A percentile compares a stretch with the other conserved stretches of the same genome.
phyloP scores from a whole-genome alignment of 495 filamentous ascomycete genomes.

The Aspergillus bridgeri region DNA sequence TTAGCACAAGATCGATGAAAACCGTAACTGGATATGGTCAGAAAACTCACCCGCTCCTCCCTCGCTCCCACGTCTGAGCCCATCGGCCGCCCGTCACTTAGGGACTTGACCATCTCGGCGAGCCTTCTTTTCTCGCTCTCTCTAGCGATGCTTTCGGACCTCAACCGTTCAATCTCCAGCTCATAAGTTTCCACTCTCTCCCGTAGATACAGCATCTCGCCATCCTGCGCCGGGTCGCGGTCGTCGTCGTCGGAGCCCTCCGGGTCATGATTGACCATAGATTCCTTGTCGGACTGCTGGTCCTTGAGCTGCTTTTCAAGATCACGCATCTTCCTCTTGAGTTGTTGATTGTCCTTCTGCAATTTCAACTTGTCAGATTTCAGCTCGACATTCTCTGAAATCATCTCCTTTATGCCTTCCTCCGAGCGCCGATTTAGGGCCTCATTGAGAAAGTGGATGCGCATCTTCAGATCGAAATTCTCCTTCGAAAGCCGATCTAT shows the following conservation, averaged over 20 bases:
- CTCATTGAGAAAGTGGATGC: slow-evolving; percentile 94
- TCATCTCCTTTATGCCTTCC: slow-evolving; percentile 95
- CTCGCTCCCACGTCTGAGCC: slow-evolving; percentile 69
- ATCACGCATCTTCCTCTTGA: slow-evolving; percentile 75
- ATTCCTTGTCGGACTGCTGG: slow-evolving; percentile 53
- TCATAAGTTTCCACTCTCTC: slow-evolving; percentile 82
- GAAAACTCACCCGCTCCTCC: slow-evolving; percentile 64
- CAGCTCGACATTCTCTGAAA: slow-evolving; percentile 92
- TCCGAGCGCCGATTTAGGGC: slow-evolving; percentile 89
- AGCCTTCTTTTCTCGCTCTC: slow-evolving; percentile 80
- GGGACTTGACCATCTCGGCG: slow-evolving; percentile 70
- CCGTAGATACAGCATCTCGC: slow-evolving; percentile 77
- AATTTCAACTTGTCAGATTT: slow-evolving; percentile 83
- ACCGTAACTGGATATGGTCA: slow-evolving; percentile 11
- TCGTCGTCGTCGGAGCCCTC: slow-evolving; percentile 59
- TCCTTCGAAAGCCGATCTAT: slow-evolving; percentile 91
- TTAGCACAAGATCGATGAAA: slow-evolving; percentile 4
- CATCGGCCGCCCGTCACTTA: slow-evolving; percentile 60
- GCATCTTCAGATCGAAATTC: slow-evolving; percentile 96
- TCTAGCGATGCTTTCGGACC: slow-evolving; percentile 67
- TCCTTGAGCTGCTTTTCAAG: slow-evolving; percentile 82
- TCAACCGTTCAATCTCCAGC: slow-evolving; percentile 74
- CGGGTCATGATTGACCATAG: slow-evolving; percentile 55
- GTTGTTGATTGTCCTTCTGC: slow-evolving; percentile 80
- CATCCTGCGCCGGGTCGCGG: slow-evolving; percentile 55